Evolutionary conservation across 345 rosid genomes (phyloP).

Genomic region (Gossypium mustelinum): DNA sequence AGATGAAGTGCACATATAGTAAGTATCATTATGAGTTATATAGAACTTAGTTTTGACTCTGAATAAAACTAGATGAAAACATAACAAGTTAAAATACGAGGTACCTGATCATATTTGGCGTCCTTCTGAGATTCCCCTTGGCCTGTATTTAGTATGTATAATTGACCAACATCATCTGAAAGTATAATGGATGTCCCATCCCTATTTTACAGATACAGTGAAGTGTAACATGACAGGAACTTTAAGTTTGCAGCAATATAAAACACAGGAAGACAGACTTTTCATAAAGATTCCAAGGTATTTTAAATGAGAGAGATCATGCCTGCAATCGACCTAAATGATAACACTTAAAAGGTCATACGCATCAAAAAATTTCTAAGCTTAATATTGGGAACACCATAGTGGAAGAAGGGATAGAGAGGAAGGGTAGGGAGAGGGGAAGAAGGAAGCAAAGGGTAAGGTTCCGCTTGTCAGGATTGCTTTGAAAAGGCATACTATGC

Average conservation of each 20-base stretch:
- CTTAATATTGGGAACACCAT: background rate
- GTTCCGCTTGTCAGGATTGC: background rate
- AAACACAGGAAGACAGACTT: background rate
- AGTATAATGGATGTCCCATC: constrained; percentile 96
- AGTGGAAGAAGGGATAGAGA: background rate
- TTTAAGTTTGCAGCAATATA: constrained; percentile 4
- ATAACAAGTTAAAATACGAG: constrained; percentile 5
- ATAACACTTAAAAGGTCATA: background rate
- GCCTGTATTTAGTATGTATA: constrained; percentile 84
- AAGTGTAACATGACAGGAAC: constrained; percentile 1
- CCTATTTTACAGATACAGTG: constrained; percentile 37
- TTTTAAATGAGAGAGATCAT: background rate
- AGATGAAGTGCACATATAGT: constrained; percentile 17
- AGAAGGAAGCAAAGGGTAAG: background rate
- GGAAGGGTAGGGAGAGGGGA: background rate
- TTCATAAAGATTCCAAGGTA: background rate
- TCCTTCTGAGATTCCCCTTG: constrained; percentile 95
- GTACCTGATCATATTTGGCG: constrained; percentile 97
- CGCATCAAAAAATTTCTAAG: background rate
- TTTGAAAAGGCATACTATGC: background rate
- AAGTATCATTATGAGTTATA: constrained; percentile 6
- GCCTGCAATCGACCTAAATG: background rate
- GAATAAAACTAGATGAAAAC: constrained; percentile 8
- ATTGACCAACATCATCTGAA: constrained; percentile 98
- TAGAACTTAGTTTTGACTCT: background rate